phyloP scores from a whole-genome alignment of 2,329 filamentous ascomycete genomes.

The Setomelanomma holmii region DNA sequence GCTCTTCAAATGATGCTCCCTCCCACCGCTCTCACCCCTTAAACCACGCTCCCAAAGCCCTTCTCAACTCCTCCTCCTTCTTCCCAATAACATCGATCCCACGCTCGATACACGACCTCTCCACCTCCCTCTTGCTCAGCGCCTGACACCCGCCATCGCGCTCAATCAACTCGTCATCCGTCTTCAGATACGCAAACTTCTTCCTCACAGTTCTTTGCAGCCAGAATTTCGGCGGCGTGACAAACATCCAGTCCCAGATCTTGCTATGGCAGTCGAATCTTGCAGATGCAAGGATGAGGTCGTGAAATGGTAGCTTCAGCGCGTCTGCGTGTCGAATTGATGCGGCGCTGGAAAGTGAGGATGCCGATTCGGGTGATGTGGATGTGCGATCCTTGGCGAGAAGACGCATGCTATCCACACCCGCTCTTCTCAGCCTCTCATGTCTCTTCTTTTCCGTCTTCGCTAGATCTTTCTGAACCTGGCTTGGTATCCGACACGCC shows the following conservation, averaged over 20 bases:
- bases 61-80: constrained; percentile 38
- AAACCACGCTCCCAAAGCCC: constrained; percentile 28
- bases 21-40: too few species aligned
- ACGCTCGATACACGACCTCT: constrained; percentile 71
- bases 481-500: constrained; percentile 81
- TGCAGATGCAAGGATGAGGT: constrained; percentile 27
- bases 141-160: constrained; percentile 66
- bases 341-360: not conserved
- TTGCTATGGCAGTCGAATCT: constrained; percentile 31
- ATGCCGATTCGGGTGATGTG: not conserved
- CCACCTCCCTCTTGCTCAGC: constrained; percentile 69
- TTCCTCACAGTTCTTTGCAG: constrained; percentile 62
- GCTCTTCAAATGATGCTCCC: too few species aligned
- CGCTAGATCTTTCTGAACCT: constrained; percentile 66
- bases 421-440: constrained; percentile 22
- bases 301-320: constrained; percentile 18
- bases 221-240: constrained; percentile 55
- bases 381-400: not conserved
- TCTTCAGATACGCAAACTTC: constrained; percentile 68
- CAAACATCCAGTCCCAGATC: constrained; percentile 51
- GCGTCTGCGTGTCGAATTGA: constrained; percentile 4
- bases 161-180: constrained; percentile 74
- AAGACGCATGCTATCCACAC: constrained; percentile 24
- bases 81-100: constrained; percentile 37
- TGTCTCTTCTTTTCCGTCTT: constrained; percentile 56